phyloP scores from a whole-genome alignment of 2,329 filamentous ascomycete species.

The Trichoderma simmonsii region DNA sequence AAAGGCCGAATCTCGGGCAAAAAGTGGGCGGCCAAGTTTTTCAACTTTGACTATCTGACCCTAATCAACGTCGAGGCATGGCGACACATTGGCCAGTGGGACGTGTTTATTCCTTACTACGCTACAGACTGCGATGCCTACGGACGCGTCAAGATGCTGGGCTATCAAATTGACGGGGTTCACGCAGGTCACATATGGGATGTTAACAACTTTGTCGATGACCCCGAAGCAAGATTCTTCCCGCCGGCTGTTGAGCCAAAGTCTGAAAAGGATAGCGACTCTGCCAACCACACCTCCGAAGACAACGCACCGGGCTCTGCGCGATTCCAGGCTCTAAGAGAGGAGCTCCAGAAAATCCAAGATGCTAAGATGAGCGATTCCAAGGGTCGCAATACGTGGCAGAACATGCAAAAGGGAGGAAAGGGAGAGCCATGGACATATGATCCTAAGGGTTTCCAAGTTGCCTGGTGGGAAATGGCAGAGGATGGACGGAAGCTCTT shows the following conservation, averaged over 20 bases:
- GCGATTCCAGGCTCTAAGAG: background rate
- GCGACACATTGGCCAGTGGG: conserved; percentile 10
- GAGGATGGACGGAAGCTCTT: background rate
- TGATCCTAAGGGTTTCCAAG: conserved; percentile 8
- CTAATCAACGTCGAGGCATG: conserved; percentile 12
- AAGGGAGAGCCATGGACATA: conserved; percentile 16
- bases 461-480: conserved; percentile 15
- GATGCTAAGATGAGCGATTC: background rate
- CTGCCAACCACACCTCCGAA: background rate
- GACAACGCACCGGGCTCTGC: background rate
- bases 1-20: background rate
- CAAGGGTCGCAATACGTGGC: conserved; percentile 11
- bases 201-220: background rate
- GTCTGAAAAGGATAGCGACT: background rate
- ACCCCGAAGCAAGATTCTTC: conserved; percentile 11
- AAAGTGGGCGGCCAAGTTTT: conserved; percentile 15
- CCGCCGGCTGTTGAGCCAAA: background rate
- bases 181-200: conserved; percentile 10
- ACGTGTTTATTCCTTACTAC: conserved; percentile 15
- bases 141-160: conserved; percentile 1
- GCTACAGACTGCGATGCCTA: conserved; percentile 13
- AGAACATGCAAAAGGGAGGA: conserved; percentile 17
- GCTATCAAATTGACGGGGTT: conserved; percentile 1
- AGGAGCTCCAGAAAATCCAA: conserved; percentile 1
- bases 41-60: conserved; percentile 15